A percentile compares a stretch with the other conserved stretches of the same genome.
These are phyloP conservation scores for Dysphania ambrosioides DNA, from an alignment of 148 eudicot species.

Conservation along the genomic window DNA sequence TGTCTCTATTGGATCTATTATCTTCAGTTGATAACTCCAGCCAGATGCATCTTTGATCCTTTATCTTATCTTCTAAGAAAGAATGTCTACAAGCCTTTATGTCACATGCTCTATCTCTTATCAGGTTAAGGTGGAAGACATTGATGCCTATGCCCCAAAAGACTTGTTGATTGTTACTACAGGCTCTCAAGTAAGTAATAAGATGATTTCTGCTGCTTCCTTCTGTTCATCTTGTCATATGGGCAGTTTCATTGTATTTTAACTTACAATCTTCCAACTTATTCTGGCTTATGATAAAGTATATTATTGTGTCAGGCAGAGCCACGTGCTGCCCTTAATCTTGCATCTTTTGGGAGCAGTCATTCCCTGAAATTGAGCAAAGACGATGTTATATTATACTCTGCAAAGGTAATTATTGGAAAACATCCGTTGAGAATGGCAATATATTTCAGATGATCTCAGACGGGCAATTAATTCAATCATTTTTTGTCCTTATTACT, in stretches of 20 bases:
- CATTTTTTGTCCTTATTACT: background rate
- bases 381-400: conserved; percentile 85
- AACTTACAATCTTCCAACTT: background rate
- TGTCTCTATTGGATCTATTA: background rate
- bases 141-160: conserved; percentile 94
- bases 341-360: conserved; percentile 91
- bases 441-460: background rate
- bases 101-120: background rate
- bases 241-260: background rate
- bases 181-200: conserved; percentile 89
- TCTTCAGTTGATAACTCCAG: background rate
- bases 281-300: conserved; percentile 31
- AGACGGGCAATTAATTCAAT: background rate
- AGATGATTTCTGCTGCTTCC: conserved; percentile 19
- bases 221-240: background rate
- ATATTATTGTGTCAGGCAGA: conserved; percentile 83
- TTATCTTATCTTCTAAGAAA: background rate
- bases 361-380: conserved; percentile 92
- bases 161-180: conserved; percentile 93
- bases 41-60: background rate
- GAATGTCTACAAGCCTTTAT: background rate
- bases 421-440: background rate
- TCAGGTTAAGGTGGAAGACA: conserved; percentile 93
- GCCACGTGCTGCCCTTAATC: conserved; percentile 98
- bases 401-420: conserved; percentile 73